phyloP scores from a whole-genome alignment of 768 basidiomycete species.

The Ramaria rubella region DNA sequence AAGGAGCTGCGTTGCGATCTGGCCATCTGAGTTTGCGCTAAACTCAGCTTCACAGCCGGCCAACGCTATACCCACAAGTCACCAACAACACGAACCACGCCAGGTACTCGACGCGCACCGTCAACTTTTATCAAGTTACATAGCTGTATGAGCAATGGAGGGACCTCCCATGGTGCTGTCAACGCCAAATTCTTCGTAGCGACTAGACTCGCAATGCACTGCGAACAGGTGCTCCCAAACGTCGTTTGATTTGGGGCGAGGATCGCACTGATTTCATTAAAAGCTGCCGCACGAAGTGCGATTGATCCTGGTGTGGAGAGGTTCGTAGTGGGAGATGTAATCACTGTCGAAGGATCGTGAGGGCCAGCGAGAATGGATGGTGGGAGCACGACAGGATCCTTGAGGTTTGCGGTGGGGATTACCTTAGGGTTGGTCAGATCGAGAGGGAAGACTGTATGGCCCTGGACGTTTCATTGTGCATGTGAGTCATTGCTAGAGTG shows the following conservation, averaged over 20 bases:
- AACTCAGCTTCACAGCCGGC: slow-evolving; percentile 12
- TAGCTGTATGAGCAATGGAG: slow-evolving; percentile 9
- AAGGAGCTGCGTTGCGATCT: slow-evolving; percentile 11
- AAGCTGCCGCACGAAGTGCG: slow-evolving; percentile 4
- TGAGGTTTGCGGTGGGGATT: slow-evolving; percentile 9
- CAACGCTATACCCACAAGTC: too few relatives aligned
- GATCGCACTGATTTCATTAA: slow-evolving; percentile 5
- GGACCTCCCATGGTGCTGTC: slow-evolving; percentile 13
- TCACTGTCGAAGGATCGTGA: background rate
- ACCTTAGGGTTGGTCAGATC: too few relatives aligned
- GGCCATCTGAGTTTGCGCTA: slow-evolving; percentile 10
- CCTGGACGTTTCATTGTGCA: background rate
- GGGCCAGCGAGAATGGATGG: slow-evolving; percentile 8
- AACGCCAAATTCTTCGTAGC: slow-evolving; percentile 11
- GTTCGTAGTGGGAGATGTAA: background rate
- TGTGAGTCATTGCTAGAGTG: too few relatives aligned
- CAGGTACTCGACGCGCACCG: slow-evolving; percentile 1
- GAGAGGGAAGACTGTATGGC: too few relatives aligned
- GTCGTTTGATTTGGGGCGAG: slow-evolving; percentile 6
- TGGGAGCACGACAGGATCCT: slow-evolving; percentile 11
- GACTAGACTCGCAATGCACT: slow-evolving; percentile 9
- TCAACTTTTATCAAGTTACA: slow-evolving; percentile 10
- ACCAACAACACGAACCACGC: too few relatives aligned
- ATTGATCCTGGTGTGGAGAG: slow-evolving; percentile 10
- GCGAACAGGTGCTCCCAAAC: slow-evolving; percentile 1